These are phyloP conservation scores for Aspergillus fijiensis DNA, from an alignment of 2,329 filamentous ascomycete genomes.

Conservation along the genomic window DNA sequence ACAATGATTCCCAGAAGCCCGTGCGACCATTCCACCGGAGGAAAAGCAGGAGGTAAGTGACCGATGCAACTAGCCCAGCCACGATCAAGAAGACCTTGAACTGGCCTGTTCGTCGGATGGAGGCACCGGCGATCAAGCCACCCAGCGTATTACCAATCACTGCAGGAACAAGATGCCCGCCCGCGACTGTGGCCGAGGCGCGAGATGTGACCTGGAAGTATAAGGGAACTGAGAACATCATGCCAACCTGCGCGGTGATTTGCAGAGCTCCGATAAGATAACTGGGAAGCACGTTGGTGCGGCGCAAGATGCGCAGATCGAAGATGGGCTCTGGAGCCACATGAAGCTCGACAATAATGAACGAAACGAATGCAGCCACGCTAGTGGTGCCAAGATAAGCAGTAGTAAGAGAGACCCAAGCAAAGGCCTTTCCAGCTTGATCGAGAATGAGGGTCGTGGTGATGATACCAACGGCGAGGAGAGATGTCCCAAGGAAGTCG, in stretches of 20 bases:
- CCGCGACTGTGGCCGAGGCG: slow-evolving; percentile 58
- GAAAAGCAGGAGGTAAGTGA: slow-evolving; percentile 54
- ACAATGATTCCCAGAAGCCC: slow-evolving; percentile 55
- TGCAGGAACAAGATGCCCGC: slow-evolving; percentile 64
- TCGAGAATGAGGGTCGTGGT: slow-evolving; percentile 50
- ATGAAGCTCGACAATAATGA: slow-evolving; percentile 33
- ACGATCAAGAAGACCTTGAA: slow-evolving; percentile 58
- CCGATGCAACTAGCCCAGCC: slow-evolving; percentile 51
- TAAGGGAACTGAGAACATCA: slow-evolving; percentile 66
- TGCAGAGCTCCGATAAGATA: slow-evolving; percentile 53
- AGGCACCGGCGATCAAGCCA: slow-evolving; percentile 58
- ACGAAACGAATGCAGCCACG: slow-evolving; percentile 20
- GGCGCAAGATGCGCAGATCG: slow-evolving; percentile 33
- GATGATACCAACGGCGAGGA: slow-evolving; percentile 47
- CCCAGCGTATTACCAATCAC: slow-evolving; percentile 66
- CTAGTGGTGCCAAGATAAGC: slow-evolving; percentile 17
- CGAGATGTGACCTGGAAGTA: slow-evolving; percentile 67
- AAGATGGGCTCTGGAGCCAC: slow-evolving; percentile 39
- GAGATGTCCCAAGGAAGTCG: slow-evolving; percentile 58
- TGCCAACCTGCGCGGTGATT: slow-evolving; percentile 57
- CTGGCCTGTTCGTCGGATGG: slow-evolving; percentile 59
- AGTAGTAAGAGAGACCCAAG: slow-evolving; percentile 30
- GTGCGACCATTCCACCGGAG: slow-evolving; percentile 62
- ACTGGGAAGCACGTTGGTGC: slow-evolving; percentile 30
- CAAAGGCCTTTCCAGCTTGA: slow-evolving; percentile 47